Evolutionary conservation across 306 rosid species (phyloP), one percentile per base, ranked within the genome.

Genomic region (Trifolium subterraneum): DNA sequence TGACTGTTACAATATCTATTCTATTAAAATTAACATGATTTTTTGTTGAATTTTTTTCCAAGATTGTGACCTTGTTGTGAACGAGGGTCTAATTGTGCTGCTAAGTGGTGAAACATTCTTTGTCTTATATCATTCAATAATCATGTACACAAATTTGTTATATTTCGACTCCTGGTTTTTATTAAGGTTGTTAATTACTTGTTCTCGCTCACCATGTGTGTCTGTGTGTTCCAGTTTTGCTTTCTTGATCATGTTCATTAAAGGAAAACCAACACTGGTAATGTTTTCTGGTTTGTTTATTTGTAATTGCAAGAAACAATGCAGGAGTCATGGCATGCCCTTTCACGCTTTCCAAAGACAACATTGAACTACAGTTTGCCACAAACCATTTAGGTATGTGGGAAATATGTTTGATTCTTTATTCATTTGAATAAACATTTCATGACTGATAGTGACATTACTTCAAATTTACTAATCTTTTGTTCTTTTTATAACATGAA

Each of bases 291-390:
- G 22, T 62, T 39, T 86, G 79, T 77, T 83, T 70, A 47, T 71
- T 60, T 78, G 70, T 44, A 18, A 64, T 84, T 81, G 70, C 59
- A 80, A 94, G 99, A 83, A 94, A 94, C 83, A 94, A 94, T 82
- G 97, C 99, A 79, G 99, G 97, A 80, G 69, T 91, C 61, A 87
- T 94, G 99, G 96, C 95, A 31, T 79, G 88, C 68, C 92, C 97
- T 14, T 94, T 80, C 84, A 70, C 22, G 82, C 95, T 88, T 56
- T 94, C 97, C 22, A 86, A 84, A 52, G 97, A 94, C 86, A 88
- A 88, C 25, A 85, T 87, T 73, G 99, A 94, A 80, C 81, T 87
- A 52, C 97, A 90, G 81, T 94, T 94, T 76, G 99, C 99, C 8
- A 94, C 97, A 22, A 94, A 92, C 80, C 93, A 92, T 79, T 2